These are phyloP conservation scores for Boletellus sp. DNA, from an alignment of 768 basidiomycete species.

Conservation along the genomic window DNA sequence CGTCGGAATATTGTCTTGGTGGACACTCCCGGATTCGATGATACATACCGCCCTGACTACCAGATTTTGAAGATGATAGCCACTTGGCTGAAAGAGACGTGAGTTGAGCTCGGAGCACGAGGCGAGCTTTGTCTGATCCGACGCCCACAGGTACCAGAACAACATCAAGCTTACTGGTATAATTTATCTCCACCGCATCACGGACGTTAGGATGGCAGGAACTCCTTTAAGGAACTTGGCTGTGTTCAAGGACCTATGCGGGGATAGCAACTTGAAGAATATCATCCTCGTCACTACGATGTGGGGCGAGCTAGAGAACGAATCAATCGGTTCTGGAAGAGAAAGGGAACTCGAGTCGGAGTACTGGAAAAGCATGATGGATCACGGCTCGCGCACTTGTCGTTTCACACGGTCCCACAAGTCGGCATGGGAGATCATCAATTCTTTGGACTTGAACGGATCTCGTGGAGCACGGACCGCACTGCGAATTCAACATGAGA, in stretches of 20 bases:
- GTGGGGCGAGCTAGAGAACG: slow-evolving; percentile 12
- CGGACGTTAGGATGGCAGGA: slow-evolving; percentile 10
- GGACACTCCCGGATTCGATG: slow-evolving; percentile 19
- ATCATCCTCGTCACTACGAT: slow-evolving; percentile 19
- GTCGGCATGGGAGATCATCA: slow-evolving; percentile 15
- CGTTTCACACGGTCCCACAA: slow-evolving; percentile 9
- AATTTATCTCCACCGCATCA: slow-evolving; percentile 14
- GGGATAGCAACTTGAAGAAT: slow-evolving; percentile 8
- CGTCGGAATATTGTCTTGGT: slow-evolving; percentile 12
- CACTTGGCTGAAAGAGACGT: slow-evolving; percentile 17
- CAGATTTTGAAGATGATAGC: slow-evolving; percentile 12
- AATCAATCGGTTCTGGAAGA: slow-evolving; percentile 3
- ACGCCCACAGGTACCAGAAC: slow-evolving; percentile 2
- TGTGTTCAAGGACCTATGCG: slow-evolving; percentile 12
- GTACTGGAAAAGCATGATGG: slow-evolving; percentile 16
- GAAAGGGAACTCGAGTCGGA: slow-evolving; percentile 9
- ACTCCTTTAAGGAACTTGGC: slow-evolving; percentile 7
- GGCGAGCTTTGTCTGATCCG: neutral
- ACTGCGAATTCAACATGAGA: slow-evolving; percentile 16
- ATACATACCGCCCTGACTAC: slow-evolving; percentile 8
- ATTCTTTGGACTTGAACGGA: neutral
- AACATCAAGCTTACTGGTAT: slow-evolving; percentile 11
- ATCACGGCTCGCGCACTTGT: slow-evolving; percentile 6
- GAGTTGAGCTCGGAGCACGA: neutral
- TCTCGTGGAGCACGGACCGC: neutral